A percentile compares a stretch with the other conserved stretches of the same genome.
These are phyloP conservation scores for Nicotiana tomentosiformis DNA, from an alignment of 257 asterid genomes.

Conservation along the genomic window DNA sequence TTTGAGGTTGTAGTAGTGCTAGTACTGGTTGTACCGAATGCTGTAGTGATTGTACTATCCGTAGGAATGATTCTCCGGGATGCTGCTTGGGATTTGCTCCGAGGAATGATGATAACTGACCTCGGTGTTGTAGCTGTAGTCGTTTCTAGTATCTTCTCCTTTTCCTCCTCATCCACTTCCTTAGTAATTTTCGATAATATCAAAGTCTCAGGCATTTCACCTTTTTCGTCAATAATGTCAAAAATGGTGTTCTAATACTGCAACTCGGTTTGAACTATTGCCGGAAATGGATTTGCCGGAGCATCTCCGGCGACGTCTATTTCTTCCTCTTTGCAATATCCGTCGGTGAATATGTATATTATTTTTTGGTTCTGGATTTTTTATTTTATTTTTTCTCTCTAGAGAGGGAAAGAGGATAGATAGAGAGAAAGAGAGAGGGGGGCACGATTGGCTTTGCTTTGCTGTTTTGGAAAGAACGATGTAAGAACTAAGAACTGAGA, in stretches of 20 bases:
- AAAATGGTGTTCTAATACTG: not conserved
- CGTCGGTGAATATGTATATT: not conserved
- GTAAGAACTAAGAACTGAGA: not conserved
- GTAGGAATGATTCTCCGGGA: conserved; percentile 73
- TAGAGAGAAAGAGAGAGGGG: conserved; percentile 1
- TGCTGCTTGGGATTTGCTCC: conserved; percentile 69
- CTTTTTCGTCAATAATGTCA: too few relatives aligned
- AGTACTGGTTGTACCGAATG: not conserved
- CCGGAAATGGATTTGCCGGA: conserved; percentile 3
- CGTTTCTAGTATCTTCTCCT: conserved; percentile 9
- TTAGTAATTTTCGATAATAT: conserved; percentile 10
- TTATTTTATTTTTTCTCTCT: not conserved
- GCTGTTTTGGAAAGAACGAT: not conserved
- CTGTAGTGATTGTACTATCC: conserved; percentile 15
- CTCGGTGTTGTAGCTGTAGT: conserved; percentile 45
- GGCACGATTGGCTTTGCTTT: conserved; percentile 3
- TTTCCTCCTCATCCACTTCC: conserved; percentile 21
- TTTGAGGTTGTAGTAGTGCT: not conserved
- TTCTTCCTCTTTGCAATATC: not conserved
- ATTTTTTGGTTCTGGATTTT: not conserved
- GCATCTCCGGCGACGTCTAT: conserved; percentile 20
- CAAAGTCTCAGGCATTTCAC: conserved; percentile 47
- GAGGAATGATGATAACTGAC: conserved; percentile 67
- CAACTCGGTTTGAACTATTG: not conserved
- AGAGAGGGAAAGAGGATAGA: not conserved